Evolutionary conservation across 306 rosid genomes (phyloP).

Genomic region (Styphnolobium japonicum): DNA sequence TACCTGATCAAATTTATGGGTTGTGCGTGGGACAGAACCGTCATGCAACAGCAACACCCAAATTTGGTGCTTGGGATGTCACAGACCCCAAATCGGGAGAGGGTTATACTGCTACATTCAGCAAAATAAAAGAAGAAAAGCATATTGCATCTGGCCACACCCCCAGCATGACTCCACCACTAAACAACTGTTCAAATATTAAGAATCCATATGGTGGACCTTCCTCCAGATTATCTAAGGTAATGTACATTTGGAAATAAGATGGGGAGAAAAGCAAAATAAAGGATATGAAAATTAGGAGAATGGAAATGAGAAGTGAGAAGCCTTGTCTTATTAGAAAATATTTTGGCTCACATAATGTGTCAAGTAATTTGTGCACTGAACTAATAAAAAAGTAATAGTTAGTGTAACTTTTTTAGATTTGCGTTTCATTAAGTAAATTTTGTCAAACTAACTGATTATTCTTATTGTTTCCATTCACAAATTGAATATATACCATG

Average conservation of each 20-base stretch:
- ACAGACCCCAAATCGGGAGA: constrained; percentile 33
- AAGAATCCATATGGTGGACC: neutral
- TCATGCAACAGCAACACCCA: constrained; percentile 7
- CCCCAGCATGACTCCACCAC: neutral
- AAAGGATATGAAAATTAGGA: neutral
- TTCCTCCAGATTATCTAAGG: constrained; percentile 21
- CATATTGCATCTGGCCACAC: neutral
- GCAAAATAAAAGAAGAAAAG: constrained; percentile 30
- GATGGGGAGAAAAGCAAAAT: neutral
- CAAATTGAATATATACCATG: too few species aligned
- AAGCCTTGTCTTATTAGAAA: neutral
- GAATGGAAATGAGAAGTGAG: neutral
- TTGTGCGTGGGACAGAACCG: neutral
- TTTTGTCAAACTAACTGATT: too few species aligned
- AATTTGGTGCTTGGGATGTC: constrained; percentile 37
- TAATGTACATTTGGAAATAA: neutral
- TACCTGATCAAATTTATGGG: neutral
- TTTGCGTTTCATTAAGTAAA: neutral
- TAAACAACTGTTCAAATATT: constrained; percentile 13
- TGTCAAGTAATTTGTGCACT: neutral
- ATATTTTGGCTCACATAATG: neutral
- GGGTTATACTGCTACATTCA: constrained; percentile 25
- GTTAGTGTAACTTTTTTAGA: neutral
- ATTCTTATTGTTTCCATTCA: too few species aligned
- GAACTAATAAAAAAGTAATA: neutral